Conservation (phyloP, 192 early-diverging fungal species). For the Gaertneriomyces semiglobifer region DNA sequence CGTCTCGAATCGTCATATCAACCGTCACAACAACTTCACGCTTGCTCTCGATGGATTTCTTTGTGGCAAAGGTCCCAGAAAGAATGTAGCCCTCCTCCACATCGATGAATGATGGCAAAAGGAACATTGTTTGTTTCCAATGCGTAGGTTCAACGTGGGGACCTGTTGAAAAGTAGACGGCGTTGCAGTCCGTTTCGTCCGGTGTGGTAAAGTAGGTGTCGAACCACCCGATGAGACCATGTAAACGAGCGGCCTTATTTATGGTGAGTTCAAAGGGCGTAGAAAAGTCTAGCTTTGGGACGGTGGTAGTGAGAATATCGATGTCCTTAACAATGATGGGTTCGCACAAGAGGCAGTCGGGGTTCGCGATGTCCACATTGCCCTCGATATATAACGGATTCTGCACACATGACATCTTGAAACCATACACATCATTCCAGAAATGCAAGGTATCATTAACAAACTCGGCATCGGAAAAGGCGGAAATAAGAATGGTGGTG, state of each 20-base stretch:
- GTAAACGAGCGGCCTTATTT: slow-evolving; percentile 59
- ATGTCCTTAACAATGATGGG: slow-evolving; percentile 42
- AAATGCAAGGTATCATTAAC: slow-evolving; percentile 73
- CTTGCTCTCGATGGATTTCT: no score
- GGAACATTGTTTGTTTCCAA: slow-evolving; percentile 95
- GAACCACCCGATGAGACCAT: slow-evolving; percentile 88
- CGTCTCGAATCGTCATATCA: no score
- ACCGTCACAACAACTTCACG: no score
- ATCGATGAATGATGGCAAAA: no score
- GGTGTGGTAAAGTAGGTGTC: slow-evolving; percentile 77
- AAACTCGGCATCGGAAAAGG: slow-evolving; percentile 75
- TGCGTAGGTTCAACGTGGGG: slow-evolving; percentile 83
- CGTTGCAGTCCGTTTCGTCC: slow-evolving; percentile 27
- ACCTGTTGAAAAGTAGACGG: slow-evolving; percentile 62
- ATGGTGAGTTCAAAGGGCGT: slow-evolving; percentile 66
- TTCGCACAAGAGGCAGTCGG: slow-evolving; percentile 54
- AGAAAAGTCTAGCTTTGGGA: slow-evolving; percentile 69
- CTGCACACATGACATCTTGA: slow-evolving; percentile 88
- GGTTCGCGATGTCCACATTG: slow-evolving; percentile 74
- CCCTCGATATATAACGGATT: slow-evolving; percentile 68
- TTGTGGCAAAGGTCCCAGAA: no score
- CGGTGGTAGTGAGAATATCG: slow-evolving; percentile 65
- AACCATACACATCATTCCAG: slow-evolving; percentile 93
- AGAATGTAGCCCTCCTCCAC: no score
- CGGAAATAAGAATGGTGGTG: slow-evolving; percentile 67